These are phyloP conservation scores for Fusarium cicatricum DNA, from an alignment of 2,329 filamentous ascomycete species.

Conservation along the genomic window DNA sequence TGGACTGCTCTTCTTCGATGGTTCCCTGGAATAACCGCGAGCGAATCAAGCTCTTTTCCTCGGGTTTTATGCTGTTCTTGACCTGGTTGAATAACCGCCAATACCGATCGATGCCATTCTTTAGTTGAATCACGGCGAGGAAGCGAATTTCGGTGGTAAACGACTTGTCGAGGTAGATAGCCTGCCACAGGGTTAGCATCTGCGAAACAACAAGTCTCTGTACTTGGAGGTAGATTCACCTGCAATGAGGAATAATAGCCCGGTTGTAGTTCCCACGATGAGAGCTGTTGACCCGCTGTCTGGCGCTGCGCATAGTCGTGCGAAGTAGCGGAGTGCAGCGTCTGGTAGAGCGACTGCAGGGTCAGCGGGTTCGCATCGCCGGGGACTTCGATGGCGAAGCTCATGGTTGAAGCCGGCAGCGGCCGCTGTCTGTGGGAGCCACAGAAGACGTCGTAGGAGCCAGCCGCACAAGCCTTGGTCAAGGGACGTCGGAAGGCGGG, in stretches of 20 bases:
- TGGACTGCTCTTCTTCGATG: constrained; percentile 76
- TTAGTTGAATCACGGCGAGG: constrained; percentile 90
- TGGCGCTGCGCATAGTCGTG: constrained; percentile 70
- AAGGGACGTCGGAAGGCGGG: constrained; percentile 2
- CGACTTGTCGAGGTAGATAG: constrained; percentile 81
- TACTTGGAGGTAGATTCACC: constrained; percentile 51
- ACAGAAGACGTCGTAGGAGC: constrained; percentile 14
- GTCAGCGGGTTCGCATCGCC: constrained; percentile 81
- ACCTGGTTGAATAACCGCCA: constrained; percentile 73
- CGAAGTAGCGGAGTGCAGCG: constrained; percentile 70
- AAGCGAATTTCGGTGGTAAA: constrained; percentile 83
- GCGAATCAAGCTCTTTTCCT: constrained; percentile 81
- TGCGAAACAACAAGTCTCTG: not conserved
- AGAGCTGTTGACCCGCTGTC: constrained; percentile 73
- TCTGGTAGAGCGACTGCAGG: constrained; percentile 68
- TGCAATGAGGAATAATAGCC: constrained; percentile 76
- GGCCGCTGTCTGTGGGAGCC: constrained; percentile 31
- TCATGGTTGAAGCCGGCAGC: constrained; percentile 58
- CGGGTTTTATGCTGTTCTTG: constrained; percentile 72
- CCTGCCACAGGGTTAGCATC: constrained; percentile 54
- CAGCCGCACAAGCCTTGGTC: constrained; percentile 7
- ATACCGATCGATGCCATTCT: constrained; percentile 95
- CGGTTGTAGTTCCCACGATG: constrained; percentile 72
- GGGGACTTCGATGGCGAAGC: constrained; percentile 77
- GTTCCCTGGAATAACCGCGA: constrained; percentile 78